phyloP scores from a whole-genome alignment of 805 yeast species.

The Nakazawaea populi region DNA sequence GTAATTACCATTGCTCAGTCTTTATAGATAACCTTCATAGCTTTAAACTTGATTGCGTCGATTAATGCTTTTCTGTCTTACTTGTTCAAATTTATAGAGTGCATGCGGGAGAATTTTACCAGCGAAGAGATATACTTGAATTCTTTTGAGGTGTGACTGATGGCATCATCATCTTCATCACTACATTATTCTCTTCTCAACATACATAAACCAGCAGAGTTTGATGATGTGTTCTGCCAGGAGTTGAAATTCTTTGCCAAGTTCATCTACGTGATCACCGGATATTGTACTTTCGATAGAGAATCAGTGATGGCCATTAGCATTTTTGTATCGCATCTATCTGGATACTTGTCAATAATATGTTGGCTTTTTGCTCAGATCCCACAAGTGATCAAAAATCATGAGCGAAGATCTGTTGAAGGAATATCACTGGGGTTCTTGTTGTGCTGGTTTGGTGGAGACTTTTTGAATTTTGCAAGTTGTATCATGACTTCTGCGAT shows the following conservation, averaged over 20 bases:
- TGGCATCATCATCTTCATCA: neutral
- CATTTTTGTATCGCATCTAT: slow-evolving; percentile 21
- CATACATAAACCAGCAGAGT: neutral
- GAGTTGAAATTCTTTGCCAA: slow-evolving; percentile 18
- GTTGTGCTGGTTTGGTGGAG: slow-evolving; percentile 62
- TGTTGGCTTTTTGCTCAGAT: slow-evolving; percentile 73
- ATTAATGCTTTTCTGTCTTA: neutral
- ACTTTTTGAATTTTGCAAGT: slow-evolving; percentile 45
- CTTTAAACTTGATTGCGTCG: neutral
- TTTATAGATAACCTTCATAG: no score
- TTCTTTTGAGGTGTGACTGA: neutral
- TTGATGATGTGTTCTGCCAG: slow-evolving; percentile 12
- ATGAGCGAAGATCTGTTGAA: slow-evolving; percentile 53
- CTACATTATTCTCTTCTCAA: neutral
- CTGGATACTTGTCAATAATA: slow-evolving; percentile 36
- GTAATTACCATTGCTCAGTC: no score
- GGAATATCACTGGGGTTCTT: slow-evolving; percentile 61
- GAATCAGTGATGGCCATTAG: slow-evolving; percentile 14
- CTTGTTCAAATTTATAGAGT: neutral
- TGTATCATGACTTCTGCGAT: slow-evolving; percentile 42
- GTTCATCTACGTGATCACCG: slow-evolving; percentile 18
- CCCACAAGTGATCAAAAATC: slow-evolving; percentile 63
- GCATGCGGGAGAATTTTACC: neutral
- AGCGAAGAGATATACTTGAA: no score
- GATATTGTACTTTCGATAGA: slow-evolving; percentile 17